These are phyloP conservation scores for Trichocladium uniseriatum DNA, from an alignment of 495 filamentous ascomycete species.

Conservation along the genomic window DNA sequence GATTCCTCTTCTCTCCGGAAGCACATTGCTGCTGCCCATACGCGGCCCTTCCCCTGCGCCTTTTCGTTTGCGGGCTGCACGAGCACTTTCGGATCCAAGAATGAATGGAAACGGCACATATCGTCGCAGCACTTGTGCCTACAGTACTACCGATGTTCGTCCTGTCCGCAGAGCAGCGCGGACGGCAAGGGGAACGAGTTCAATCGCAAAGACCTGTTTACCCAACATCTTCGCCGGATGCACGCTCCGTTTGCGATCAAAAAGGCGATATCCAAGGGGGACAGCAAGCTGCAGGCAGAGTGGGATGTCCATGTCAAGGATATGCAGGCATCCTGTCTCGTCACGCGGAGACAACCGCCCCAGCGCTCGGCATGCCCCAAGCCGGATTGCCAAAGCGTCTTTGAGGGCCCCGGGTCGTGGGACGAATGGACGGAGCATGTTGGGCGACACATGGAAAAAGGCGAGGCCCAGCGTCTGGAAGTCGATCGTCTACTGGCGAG, in stretches of 20 bases:
- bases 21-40: constrained; percentile 51
- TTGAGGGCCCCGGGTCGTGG: constrained; percentile 68
- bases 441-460: constrained; percentile 73
- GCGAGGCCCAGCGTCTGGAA: constrained; percentile 41
- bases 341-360: constrained; percentile 56
- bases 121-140: constrained; percentile 79
- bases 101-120: constrained; percentile 91
- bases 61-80: constrained; percentile 77
- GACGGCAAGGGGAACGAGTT: constrained; percentile 53
- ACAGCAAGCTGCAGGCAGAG: constrained; percentile 44
- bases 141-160: constrained; percentile 73
- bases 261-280: constrained; percentile 39
- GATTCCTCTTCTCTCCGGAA: constrained; percentile 50
- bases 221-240: constrained; percentile 90
- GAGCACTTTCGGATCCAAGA: constrained; percentile 84
- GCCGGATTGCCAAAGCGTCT: constrained; percentile 57
- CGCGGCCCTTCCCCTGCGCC: constrained; percentile 72
- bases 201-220: constrained; percentile 94
- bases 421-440: constrained; percentile 90
- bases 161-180: constrained; percentile 54
- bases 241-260: constrained; percentile 52
- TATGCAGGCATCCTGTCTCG: constrained; percentile 62
- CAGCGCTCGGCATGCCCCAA: constrained; percentile 56
- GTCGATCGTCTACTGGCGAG: constrained; percentile 43
- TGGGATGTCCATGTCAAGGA: constrained; percentile 49